A percentile compares a stretch with the other conserved stretches of the same genome.
These are phyloP conservation scores for Fraxinus velutina DNA, from an alignment of 305 asterid species.

Conservation along the genomic window DNA sequence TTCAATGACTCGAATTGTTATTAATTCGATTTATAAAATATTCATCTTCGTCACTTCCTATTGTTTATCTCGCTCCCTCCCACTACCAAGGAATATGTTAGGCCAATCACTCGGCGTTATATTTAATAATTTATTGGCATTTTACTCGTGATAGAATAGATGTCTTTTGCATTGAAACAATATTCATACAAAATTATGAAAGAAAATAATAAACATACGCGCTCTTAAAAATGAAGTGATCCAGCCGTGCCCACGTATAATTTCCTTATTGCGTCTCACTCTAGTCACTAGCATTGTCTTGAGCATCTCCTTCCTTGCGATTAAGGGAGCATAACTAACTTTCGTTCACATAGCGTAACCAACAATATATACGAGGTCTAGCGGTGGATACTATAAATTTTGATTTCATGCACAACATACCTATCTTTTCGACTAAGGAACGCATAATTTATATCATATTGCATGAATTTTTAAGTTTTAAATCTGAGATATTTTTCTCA, in stretches of 20 bases:
- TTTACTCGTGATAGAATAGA: no score
- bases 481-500: background rate
- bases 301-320: background rate
- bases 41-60: background rate
- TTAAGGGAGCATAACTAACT: background rate
- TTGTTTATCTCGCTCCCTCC: background rate
- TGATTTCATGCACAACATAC: background rate
- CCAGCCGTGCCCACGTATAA: background rate
- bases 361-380: background rate
- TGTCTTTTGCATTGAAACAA: background rate
- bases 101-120: background rate
- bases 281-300: no score
- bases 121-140: background rate
- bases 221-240: background rate
- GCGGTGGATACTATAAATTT: background rate
- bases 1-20: background rate
- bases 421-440: no score
- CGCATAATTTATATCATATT: no score
- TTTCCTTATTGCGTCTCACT: no score
- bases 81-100: background rate
- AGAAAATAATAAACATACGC: background rate
- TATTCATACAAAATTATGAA: background rate
- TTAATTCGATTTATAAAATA: no score
- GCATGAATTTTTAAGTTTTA: background rate
- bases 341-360: background rate